Evolutionary conservation across 805 yeast species (phyloP), one percentile per base, ranked within the genome.

Genomic region (Sugiyamaella boreocaroliniensis): DNA sequence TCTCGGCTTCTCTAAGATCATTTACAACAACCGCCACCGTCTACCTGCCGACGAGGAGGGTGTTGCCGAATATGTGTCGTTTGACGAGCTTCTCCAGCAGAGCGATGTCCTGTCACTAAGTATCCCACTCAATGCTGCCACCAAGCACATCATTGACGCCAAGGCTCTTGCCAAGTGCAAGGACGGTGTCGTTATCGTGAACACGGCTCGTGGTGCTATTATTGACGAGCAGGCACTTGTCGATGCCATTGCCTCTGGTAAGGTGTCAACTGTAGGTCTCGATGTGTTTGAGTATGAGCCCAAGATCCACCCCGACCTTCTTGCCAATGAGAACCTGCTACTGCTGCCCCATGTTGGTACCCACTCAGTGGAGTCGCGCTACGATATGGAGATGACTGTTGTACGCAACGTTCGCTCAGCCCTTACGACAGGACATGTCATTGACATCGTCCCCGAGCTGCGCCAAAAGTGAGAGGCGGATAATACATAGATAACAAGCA

Each of bases 331-430:
- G 18, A 72, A 74, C 49, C 76, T 75, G 29, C 70, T 78, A 18
- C 69, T 81, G 51, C 72, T 79, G 61, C 86, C 86, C 16, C 86
- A 81, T 61, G 77, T 77, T 71, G 76, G 76, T 34, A 72, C 75
- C 16, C 69, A 68, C 53, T 62, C 74, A 10, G 56, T 49, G 5
- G 71, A 75, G 43, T 61, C 74, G 2, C 79, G 85, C 63, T 71
- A 74, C 59, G 77, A 78, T 60, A 87, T 93, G 96, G 97, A 90
- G 70, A 81, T 79, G 60, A 80, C 80, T 66, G 88, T 84, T 32
- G 81, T 86, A 26, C 76, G 76, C 32, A 93, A 92, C 67, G 80
- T 87, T 8, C 70, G 72, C 43, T 67, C 73, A n/a, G 82, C 71
- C 46, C 62, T 88, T 40, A 67, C 71, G 12, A 76, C 82, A 0